phyloP scores from a whole-genome alignment of 345 rosid species.

The Heritiera littoralis region DNA sequence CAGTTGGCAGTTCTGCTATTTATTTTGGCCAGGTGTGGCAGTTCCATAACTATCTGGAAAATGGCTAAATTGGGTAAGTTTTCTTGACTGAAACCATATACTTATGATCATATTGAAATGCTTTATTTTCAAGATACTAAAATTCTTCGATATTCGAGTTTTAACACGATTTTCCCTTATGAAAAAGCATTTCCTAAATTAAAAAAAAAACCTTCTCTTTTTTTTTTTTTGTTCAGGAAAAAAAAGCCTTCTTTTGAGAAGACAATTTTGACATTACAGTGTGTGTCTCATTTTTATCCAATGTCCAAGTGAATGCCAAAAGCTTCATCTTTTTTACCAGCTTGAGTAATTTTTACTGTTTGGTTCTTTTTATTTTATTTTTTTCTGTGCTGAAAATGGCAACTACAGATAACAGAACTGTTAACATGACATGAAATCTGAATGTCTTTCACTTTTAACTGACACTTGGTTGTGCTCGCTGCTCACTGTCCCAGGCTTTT shows the following conservation, averaged over 20 bases:
- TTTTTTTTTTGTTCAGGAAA: neutral
- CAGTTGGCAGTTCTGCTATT: constrained; percentile 90
- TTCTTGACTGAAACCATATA: neutral
- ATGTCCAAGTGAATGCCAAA: too few relatives aligned
- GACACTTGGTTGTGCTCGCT: constrained; percentile 11
- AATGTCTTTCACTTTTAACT: neutral
- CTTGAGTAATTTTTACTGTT: neutral
- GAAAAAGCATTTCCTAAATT: neutral
- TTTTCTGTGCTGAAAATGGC: neutral
- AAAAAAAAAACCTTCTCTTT: neutral
- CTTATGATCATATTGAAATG: too few relatives aligned
- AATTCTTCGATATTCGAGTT: too few relatives aligned
- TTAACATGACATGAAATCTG: neutral
- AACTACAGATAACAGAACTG: neutral
- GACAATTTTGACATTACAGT: neutral
- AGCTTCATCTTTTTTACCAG: neutral
- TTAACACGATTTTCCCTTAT: neutral
- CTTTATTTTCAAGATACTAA: too few relatives aligned
- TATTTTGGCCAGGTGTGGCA: constrained; percentile 77
- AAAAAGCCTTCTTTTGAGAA: neutral
- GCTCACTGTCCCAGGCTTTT: constrained; percentile 57
- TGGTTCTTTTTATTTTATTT: neutral
- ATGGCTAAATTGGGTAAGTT: constrained; percentile 78
- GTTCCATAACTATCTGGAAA: constrained; percentile 84
- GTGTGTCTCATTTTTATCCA: neutral